Conservation (phyloP, 768 basidiomycete genomes). For the Jaapia argillacea region DNA sequence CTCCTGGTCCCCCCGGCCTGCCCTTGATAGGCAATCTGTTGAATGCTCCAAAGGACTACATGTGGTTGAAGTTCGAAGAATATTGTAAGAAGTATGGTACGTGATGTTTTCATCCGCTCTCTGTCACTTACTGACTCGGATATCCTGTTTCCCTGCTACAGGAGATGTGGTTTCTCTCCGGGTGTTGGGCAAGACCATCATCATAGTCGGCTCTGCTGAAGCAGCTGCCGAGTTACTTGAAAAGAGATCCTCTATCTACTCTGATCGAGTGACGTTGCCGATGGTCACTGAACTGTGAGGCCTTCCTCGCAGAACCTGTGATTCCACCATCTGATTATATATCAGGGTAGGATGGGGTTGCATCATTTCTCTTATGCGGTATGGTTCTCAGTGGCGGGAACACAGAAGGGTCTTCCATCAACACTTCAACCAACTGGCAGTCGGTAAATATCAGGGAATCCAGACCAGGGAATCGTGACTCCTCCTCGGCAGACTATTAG, state of each 20-base stretch:
- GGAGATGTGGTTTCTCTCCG: background rate
- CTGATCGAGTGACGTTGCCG: background rate
- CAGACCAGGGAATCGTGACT: background rate
- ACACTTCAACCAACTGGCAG: background rate
- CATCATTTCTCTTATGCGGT: background rate
- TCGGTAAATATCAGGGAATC: background rate
- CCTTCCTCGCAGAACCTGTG: too few species aligned
- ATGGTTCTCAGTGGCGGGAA: background rate
- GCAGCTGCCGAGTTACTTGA: background rate
- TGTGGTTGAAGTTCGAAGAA: slow-evolving; percentile 8
- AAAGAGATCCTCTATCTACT: background rate
- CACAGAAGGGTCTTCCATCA: background rate
- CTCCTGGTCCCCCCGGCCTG: background rate
- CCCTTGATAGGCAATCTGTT: slow-evolving; percentile 6
- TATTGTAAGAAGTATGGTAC: slow-evolving; percentile 8
- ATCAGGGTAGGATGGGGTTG: background rate
- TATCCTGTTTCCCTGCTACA: background rate
- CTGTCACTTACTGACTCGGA: background rate
- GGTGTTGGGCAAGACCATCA: background rate
- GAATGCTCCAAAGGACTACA: slow-evolving; percentile 8
- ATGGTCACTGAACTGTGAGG: background rate
- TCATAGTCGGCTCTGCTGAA: background rate
- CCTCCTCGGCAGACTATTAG: background rate
- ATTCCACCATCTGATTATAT: background rate
- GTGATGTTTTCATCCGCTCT: background rate